These are phyloP conservation scores for Candida stauntonica DNA, from an alignment of 805 yeast species.

Conservation along the genomic window DNA sequence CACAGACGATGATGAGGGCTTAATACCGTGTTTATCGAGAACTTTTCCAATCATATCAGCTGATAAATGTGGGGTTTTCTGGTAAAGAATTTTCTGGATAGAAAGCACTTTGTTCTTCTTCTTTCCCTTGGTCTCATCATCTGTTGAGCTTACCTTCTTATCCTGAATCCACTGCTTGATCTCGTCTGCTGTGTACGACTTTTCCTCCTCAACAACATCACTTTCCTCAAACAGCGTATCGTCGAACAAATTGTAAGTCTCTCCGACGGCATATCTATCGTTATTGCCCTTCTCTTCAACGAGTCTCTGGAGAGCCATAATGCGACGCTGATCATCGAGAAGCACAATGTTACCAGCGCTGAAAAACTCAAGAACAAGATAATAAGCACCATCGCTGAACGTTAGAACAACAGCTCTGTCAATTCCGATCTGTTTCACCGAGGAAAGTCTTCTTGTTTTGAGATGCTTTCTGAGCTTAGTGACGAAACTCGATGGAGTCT, in stretches of 20 bases:
- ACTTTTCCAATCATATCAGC: constrained; percentile 69
- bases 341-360: constrained; percentile 90
- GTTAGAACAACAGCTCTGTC: constrained; percentile 83
- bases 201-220: constrained; percentile 8
- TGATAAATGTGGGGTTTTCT: constrained; percentile 69
- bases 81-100: constrained; percentile 65
- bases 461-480: constrained; percentile 82
- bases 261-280: constrained; percentile 70
- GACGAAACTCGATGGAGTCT: constrained; percentile 80
- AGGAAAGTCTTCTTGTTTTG: constrained; percentile 71
- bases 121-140: no score
- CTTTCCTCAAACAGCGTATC: constrained; percentile 37
- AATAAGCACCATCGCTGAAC: constrained; percentile 76
- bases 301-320: constrained; percentile 69
- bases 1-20: constrained; percentile 38
- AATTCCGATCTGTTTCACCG: constrained; percentile 66
- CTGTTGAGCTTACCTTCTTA: constrained; percentile 7
- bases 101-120: constrained; percentile 47
- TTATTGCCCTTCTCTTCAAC: constrained; percentile 70
- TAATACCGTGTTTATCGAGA: constrained; percentile 42
- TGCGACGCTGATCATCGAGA: constrained; percentile 62
- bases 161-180: constrained; percentile 28
- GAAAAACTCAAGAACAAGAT: constrained; percentile 84
- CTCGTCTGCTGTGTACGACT: constrained; percentile 8
- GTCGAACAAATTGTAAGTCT: constrained; percentile 59